Evolutionary conservation across 257 asterid species (phyloP).

Genomic region (Cinchona pubescens): DNA sequence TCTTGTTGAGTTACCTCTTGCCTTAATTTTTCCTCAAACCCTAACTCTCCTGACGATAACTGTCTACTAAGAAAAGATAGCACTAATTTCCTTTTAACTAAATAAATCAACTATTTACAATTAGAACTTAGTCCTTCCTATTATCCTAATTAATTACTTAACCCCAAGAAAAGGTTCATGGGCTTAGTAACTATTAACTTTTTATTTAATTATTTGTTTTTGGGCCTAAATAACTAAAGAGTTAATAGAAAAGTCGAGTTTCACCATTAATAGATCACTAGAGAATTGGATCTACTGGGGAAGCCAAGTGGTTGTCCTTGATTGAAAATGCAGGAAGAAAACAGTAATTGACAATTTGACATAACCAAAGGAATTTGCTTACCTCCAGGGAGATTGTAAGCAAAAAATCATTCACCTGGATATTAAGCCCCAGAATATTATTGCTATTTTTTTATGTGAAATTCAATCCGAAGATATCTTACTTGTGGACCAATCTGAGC

Average conservation of each 20-base stretch:
- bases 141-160: no score
- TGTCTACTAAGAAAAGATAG: no score
- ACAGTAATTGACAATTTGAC: conserved; percentile 12
- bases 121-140: no score
- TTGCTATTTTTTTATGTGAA: conserved; percentile 16
- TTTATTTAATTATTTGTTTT: no score
- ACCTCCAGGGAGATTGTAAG: conserved; percentile 22
- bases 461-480: conserved; percentile 23
- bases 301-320: neutral
- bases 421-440: conserved; percentile 25
- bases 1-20: no score
- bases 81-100: no score
- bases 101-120: no score
- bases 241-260: neutral
- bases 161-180: no score
- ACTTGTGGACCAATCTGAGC: conserved; percentile 14
- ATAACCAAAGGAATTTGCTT: conserved; percentile 28
- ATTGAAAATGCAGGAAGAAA: conserved; percentile 1
- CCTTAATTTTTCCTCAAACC: no score
- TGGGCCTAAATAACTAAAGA: no score
- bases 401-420: conserved; percentile 27
- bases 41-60: no score
- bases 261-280: conserved; percentile 21
- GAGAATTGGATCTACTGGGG: conserved; percentile 19
- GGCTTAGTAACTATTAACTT: no score